Evolutionary conservation across 768 basidiomycete genomes (phyloP).

Genomic region (Megacollybia marginata): DNA sequence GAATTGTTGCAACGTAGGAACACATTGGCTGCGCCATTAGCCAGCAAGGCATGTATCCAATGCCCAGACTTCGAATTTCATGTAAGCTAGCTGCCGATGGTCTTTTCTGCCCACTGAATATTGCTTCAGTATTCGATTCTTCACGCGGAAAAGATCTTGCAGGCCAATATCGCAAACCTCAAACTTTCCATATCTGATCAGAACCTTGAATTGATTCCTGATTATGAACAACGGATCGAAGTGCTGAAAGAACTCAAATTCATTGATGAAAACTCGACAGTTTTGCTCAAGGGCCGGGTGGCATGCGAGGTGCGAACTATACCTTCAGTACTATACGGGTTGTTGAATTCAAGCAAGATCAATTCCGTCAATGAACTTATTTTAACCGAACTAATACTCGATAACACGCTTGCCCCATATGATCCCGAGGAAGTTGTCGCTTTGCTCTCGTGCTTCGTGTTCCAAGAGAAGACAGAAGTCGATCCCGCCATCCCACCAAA

Average conservation of each 20-base stretch:
- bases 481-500: conserved; percentile 78
- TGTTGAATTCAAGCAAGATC: conserved; percentile 48
- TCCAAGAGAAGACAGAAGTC: conserved; percentile 94
- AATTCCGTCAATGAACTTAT: conserved; percentile 98
- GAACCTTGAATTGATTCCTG: conserved; percentile 92
- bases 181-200: conserved; percentile 91
- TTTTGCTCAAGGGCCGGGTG: conserved; percentile 92
- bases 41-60: conserved; percentile 37
- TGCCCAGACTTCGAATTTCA: conserved; percentile 71
- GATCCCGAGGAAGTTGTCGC: conserved; percentile 97
- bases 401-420: conserved; percentile 85
- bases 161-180: conserved; percentile 66
- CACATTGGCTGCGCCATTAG: conserved; percentile 34
- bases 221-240: conserved; percentile 90
- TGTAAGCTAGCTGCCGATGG: conserved; percentile 37
- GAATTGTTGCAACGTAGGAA: conserved; percentile 64
- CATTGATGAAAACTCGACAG: conserved; percentile 93
- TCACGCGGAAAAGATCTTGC: conserved; percentile 71
- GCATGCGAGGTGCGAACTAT: conserved; percentile 78
- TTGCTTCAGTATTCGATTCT: conserved; percentile 62
- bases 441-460: conserved; percentile 91
- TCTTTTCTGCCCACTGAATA: neutral
- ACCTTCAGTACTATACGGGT: neutral
- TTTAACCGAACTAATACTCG: conserved; percentile 92
- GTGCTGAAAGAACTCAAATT: conserved; percentile 90